Evolutionary conservation across 192 early-diverging fungal species (phyloP), one percentile per base, ranked within the genome.

Genomic region (Diversispora epigaea): DNA sequence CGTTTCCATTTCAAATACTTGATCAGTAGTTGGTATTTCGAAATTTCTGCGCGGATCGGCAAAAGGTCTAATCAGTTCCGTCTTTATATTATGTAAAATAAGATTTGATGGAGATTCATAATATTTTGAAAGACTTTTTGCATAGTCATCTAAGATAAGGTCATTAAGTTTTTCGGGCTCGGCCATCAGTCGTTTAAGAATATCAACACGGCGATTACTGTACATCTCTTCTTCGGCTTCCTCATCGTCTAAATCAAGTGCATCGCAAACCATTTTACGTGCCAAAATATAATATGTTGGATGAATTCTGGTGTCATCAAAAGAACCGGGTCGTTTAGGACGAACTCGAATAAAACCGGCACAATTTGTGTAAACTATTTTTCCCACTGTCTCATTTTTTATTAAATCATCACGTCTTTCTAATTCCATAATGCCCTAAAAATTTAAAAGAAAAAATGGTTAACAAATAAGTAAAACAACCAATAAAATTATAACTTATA

Each of bases 281-380:
- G 96, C 96, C 50, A 98, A 81, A 44, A 92, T 91, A 76, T 99
- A 99, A 79, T 98, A 93, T 80, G 96, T 91, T 6, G 94, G 94
- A 79, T 98, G 97, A 61, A 99, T 93, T 50, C 95, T 89, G 43
- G 95, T 99, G 67, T 93, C 91, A 81, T 99, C 97, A 45, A 99
- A 83, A 41, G 94, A 85, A 78, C 98, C 96, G 4, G 76, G 79
- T 19, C 21, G 44, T 4, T 46, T 45, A 2, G 65, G 45, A 4
- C 22, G 22, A 55, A 99, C 91, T 46, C 93, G 90, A 63, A 99
- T 80, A 83, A 97, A 99, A 68, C 92, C 91, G 11, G 92, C 90
- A 77, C 94, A 93, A 81, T 99, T 99, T 85, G 95, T 91, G 80
- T 96, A 99, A 44, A 97, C 46, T 67, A 47, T 47, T 25, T 17